Evolutionary conservation across 805 yeast species (phyloP), one percentile per base, ranked within the genome.

Genomic region (Myxozyma monticola): DNA sequence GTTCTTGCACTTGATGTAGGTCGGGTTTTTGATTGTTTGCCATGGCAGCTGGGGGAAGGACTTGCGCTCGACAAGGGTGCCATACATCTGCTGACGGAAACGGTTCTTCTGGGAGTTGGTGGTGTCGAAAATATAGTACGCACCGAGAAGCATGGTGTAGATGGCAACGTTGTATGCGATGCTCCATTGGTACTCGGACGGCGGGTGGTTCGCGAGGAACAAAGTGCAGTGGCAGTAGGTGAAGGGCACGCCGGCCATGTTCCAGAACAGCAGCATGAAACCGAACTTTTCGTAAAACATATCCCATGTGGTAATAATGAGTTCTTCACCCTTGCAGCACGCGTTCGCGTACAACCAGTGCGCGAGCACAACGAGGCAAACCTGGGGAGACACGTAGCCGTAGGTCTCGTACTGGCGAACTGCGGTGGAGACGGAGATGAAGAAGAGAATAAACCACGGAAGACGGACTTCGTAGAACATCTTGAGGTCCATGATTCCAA

Each of bases 251-350:
- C 99, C 99, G 28, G 97, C 96, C 68, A 93, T 88, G 74, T 93
- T 93, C 99, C 99, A 93, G 77, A 93, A 93, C 62, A 90, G 81
- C 60, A 93, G 79, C 98, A 93, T 90, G 76, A 93, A 93, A n/a
- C 99, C 99, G 64, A 93, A 93, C 72, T 93, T 93, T 70, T 93
- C 99, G 70, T 93, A 93, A 28, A 96, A 96, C 97, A 93, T 91
- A 70, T 93, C 99, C 98, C 99, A 93, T 17, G 96, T 86, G 62
- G 98, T 96, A 56, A 90, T 96, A 67, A 93, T 93, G 62, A 91
- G 75, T 68, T 93, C 98, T 72, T 93, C 99, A 62, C 98, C 99
- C 71, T 93, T 93, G 49, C 96, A 84, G 71, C 98, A 91, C 2
- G 97, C 96, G 65, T 93, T 91, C 54, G 96, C 96, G 66, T 93